Evolutionary conservation across 2,329 filamentous ascomycete species (phyloP).

Genomic region (Metarhizium brunneum): DNA sequence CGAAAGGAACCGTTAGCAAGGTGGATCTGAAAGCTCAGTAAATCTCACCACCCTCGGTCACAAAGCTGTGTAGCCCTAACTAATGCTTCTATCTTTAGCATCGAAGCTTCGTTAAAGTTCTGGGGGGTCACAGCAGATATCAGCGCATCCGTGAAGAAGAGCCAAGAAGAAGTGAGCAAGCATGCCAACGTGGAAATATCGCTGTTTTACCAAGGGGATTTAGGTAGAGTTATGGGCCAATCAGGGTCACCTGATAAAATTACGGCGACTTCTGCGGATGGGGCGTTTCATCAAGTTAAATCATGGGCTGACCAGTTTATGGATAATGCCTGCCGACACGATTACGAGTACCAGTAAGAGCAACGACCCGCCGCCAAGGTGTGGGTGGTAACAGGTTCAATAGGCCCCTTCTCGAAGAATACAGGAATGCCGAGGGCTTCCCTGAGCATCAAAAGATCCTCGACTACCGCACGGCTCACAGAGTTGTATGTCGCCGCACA

Average conservation of each 20-base stretch:
- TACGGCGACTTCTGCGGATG: background rate
- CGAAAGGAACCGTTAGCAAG: background rate
- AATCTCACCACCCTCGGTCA: background rate
- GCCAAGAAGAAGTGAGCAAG: background rate
- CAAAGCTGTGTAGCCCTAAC: background rate
- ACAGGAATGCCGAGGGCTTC: no score
- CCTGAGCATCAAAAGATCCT: no score
- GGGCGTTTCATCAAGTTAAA: background rate
- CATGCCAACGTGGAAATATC: background rate
- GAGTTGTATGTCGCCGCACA: no score
- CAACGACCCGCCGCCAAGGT: no score
- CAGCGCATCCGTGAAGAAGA: background rate
- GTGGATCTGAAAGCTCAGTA: background rate
- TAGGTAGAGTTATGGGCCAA: background rate
- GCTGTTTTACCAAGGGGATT: constrained; percentile 1
- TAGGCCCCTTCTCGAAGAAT: no score
- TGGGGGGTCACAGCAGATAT: background rate
- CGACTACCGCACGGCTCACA: no score
- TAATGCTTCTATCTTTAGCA: background rate
- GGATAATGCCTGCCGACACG: background rate
- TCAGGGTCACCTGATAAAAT: background rate
- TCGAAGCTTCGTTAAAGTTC: background rate
- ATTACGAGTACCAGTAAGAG: background rate
- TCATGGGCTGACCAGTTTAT: background rate
- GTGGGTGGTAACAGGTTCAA: no score